Evolutionary conservation across 2,329 filamentous ascomycete species (phyloP).

Genomic region (Hypoxylon sp.): DNA sequence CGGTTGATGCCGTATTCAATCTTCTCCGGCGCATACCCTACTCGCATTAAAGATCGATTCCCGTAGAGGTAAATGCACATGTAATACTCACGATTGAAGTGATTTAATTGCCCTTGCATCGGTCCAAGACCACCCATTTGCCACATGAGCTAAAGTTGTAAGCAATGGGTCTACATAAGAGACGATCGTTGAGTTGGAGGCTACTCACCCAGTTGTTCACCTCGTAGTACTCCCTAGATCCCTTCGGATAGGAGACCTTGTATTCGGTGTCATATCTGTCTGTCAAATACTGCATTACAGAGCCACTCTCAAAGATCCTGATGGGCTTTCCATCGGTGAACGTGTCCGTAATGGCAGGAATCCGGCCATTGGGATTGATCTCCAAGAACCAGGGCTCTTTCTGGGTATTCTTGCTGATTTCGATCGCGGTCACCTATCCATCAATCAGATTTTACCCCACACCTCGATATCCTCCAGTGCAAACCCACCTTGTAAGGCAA

Average conservation of each 20-base stretch:
- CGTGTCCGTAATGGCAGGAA: constrained; percentile 86
- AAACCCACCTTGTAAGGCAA: constrained; percentile 77
- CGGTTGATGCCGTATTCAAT: constrained; percentile 86
- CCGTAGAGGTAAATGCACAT: neutral
- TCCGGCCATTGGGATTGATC: constrained; percentile 94
- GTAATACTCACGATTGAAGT: constrained; percentile 72
- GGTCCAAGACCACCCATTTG: constrained; percentile 85
- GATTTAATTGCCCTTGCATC: constrained; percentile 87
- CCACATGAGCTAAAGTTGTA: constrained; percentile 67
- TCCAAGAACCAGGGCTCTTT: constrained; percentile 89
- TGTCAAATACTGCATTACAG: constrained; percentile 86
- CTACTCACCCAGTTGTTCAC: constrained; percentile 77
- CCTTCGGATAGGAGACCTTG: constrained; percentile 83
- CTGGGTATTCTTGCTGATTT: constrained; percentile 80
- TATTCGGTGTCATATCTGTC: constrained; percentile 84
- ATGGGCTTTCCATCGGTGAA: constrained; percentile 79
- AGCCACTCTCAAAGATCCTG: constrained; percentile 83
- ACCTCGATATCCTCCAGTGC: neutral
- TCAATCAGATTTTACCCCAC: constrained; percentile 18
- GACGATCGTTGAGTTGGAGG: neutral
- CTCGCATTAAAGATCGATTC: constrained; percentile 13
- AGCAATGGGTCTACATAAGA: constrained; percentile 19
- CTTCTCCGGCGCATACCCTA: constrained; percentile 80
- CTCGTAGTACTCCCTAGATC: constrained; percentile 80
- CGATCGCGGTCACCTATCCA: constrained; percentile 67